Evolutionary conservation across 2,329 filamentous ascomycete species (phyloP), one percentile per base, ranked within the genome.

Genomic region (Monascus ruber): DNA sequence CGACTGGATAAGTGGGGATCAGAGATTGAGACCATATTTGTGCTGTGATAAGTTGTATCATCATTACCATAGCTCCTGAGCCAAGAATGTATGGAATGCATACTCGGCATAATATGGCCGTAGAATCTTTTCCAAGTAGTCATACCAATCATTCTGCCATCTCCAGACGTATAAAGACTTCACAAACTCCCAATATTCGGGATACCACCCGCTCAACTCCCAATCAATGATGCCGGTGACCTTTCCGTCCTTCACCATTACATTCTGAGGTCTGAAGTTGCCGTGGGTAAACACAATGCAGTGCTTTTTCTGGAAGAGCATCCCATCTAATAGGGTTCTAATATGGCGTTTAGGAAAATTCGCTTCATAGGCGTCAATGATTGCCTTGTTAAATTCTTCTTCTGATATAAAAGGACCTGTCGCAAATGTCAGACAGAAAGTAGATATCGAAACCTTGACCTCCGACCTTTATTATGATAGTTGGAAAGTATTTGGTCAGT

Each of bases 151-250:
- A 52, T 59, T 54, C 24, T 50, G 45, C 52, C 55, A 61, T 34
- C 37, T 36, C 42, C 34, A 58, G 27, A 46, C 46, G 44, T 53
- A 52, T 25, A 60, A 43, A 26, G 60, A 55, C 40, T 46, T 52
- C 11, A 54, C 47, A 40, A 58, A 65, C 42, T 64, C 59, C 59
- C 55, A 65, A 45, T 65, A 65, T 31, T 48, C 56, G n/a, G 59
- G 60, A 43, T 59, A 63, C 58, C 58, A 66, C 5, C 60, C 59
- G 29, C 58, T 47, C 34, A 50, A 58, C 37, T 65, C 60, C 62
- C 58, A 66, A 47, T 67, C 60, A 36, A 67, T 47, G 24, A 67
- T 49, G 1, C 44, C 54, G 33, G 45, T 47, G 24, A 57, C 45
- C 17, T 40, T 7, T 24, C 45, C 50, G 33, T 45, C 33, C 6